phyloP scores from a whole-genome alignment of 208 protist genomes.

The Leishmania martiniquensis region DNA sequence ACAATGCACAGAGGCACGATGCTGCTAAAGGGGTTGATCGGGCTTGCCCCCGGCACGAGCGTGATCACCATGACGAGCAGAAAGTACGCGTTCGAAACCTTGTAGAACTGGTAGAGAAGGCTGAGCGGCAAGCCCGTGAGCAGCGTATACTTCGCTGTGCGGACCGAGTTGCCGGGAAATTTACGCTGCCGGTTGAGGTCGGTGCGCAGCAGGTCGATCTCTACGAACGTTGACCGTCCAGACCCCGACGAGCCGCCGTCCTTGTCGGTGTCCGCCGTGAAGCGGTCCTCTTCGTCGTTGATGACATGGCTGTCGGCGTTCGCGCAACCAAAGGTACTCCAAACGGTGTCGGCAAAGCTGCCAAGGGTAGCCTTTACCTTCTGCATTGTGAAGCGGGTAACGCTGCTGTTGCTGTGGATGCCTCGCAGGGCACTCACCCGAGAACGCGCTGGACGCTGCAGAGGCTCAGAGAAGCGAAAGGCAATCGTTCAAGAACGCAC shows the following conservation, averaged over 20 bases:
- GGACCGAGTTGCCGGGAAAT: constrained; percentile 67
- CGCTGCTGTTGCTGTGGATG: background rate
- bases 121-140: constrained; percentile 65
- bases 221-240: constrained; percentile 29
- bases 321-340: constrained; percentile 19
- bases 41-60: constrained; percentile 83
- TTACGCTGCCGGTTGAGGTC: constrained; percentile 49
- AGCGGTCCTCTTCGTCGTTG: constrained; percentile 25
- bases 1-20: constrained; percentile 87
- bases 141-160: constrained; percentile 74
- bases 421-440: background rate
- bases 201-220: constrained; percentile 55
- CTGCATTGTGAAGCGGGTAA: background rate
- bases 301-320: constrained; percentile 15
- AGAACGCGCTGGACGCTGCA: too few species aligned
- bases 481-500: constrained; percentile 17
- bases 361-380: background rate
- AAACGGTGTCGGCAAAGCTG: constrained; percentile 8
- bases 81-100: constrained; percentile 95
- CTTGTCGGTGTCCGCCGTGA: constrained; percentile 5
- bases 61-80: constrained; percentile 89
- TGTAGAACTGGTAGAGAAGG: constrained; percentile 88
- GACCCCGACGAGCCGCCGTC: constrained; percentile 14
- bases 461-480: constrained; percentile 15
- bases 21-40: constrained; percentile 90